Base-by-base conservation (phyloP, 1,284 basidiomycete species). In the Wolfiporia cocos region DNA sequence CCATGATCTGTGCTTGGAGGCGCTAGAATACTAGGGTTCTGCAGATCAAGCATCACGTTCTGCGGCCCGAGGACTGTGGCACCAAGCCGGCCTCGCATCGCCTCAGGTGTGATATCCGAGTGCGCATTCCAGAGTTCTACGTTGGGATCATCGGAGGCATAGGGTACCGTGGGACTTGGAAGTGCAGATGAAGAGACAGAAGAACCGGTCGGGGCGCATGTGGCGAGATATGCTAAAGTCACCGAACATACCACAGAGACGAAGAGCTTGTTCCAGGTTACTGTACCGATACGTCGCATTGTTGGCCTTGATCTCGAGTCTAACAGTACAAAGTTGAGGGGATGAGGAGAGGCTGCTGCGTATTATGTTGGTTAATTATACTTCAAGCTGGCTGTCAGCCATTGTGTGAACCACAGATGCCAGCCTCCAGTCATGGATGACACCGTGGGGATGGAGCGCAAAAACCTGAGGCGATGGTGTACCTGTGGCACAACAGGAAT, bases 1-100 rank as follows among this genome's bases (percentile, higher is more conserved):
- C 84, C 85, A 45, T 70, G 60, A 55, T 88, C 85, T 0, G 81
- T 85, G 2, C 69, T 68, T 1, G 84, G 84, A 14, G 81, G 78
- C 2, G 81, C 78, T 19, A 86, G 58, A 3, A 75, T 49, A 53
- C 83, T 81, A 1, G 81, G 71, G 50, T 81, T 81, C 64, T 80
- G 64, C 37, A 69, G 63, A 47, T 74, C 74, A 21, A 81, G 53
- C 29, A 64, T 57, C 14, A 67, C 43, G 60, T 85, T 76, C 49
- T 71, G 66, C 18, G 80, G 79, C 6, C 79, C 80, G 14, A 83
- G 50, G 39, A 85, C 56, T 22, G 59, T 56, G 9, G 73, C 73
- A 20, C 81, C 81, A 5, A 73, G 65, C 23, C 50, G 43, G 18
- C 64, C 69, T 33, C 71, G 63, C n/a, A 65, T 55, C 1, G 71